Conservation (phyloP, 352 stramenopile genomes). For the Saprolegnia diclina region DNA sequence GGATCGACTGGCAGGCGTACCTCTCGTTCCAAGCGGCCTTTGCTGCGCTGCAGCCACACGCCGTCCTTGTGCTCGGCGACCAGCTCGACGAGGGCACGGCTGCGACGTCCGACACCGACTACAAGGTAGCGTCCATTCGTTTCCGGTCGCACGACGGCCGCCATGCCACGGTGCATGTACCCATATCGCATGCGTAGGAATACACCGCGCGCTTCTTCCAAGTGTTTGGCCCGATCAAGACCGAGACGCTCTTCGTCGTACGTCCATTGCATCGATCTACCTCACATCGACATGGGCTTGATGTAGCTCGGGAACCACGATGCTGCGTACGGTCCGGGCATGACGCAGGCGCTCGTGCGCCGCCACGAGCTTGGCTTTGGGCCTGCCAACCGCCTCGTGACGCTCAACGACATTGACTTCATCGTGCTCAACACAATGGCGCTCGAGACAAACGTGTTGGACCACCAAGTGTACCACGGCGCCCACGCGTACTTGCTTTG, state of each 20-base stretch:
- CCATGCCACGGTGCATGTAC: background rate
- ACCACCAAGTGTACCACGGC: slow-evolving; percentile 43
- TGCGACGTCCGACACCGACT: slow-evolving; percentile 44
- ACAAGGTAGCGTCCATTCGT: slow-evolving; percentile 34
- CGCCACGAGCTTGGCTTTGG: slow-evolving; percentile 62
- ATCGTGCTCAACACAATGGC: slow-evolving; percentile 76
- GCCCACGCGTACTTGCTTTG: slow-evolving; percentile 38
- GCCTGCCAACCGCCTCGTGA: slow-evolving; percentile 43
- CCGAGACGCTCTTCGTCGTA: slow-evolving; percentile 55
- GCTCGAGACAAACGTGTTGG: slow-evolving; percentile 50
- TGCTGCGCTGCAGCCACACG: slow-evolving; percentile 43
- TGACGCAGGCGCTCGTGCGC: slow-evolving; percentile 37
- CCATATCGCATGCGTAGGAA: slow-evolving; percentile 29
- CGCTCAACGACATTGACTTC: slow-evolving; percentile 41
- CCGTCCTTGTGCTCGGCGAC: slow-evolving; percentile 63
- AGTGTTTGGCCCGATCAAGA: slow-evolving; percentile 35
- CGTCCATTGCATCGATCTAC: background rate
- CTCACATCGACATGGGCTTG: background rate
- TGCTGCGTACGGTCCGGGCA: slow-evolving; percentile 51
- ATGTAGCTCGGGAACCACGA: slow-evolving; percentile 78
- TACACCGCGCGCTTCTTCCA: slow-evolving; percentile 51
- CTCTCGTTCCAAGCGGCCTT: slow-evolving; percentile 34
- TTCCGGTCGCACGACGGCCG: background rate
- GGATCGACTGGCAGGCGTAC: slow-evolving; percentile 65
- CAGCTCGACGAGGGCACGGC: slow-evolving; percentile 66